Conservation (phyloP, 371 early-diverging fungal genomes). For the Mucor sp. region DNA sequence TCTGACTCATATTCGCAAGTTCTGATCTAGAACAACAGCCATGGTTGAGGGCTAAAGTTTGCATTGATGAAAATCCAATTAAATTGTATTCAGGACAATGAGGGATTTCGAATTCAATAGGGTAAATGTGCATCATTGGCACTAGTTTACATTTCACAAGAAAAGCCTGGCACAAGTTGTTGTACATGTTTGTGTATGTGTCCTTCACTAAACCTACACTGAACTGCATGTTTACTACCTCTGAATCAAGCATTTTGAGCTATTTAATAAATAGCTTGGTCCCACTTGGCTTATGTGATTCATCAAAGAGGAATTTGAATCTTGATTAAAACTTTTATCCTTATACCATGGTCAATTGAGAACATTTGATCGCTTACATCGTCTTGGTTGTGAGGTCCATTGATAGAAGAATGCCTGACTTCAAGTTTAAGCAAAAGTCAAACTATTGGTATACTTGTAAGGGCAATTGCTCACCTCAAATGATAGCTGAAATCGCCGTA, state of each 20-base stretch:
- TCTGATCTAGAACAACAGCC: conserved; percentile 5
- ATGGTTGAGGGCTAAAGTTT: background rate
- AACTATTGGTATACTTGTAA: no score
- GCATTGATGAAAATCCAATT: background rate
- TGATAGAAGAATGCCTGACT: no score
- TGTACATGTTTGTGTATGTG: background rate
- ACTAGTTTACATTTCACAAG: background rate
- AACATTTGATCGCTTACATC: background rate
- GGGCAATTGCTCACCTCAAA: no score
- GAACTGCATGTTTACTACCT: background rate
- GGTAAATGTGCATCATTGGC: background rate
- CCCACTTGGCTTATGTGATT: background rate
- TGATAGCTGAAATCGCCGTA: no score
- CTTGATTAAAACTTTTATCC: background rate
- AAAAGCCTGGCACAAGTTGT: background rate
- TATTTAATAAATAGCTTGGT: background rate
- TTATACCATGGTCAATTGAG: background rate
- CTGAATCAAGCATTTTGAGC: background rate
- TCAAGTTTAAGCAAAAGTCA: no score
- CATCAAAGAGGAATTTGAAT: background rate
- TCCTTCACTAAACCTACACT: background rate
- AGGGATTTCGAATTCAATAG: background rate
- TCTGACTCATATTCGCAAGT: background rate
- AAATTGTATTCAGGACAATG: background rate
- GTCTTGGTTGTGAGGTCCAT: background rate